phyloP scores from a whole-genome alignment of 306 rosid species.

The Rubus parviflorus region DNA sequence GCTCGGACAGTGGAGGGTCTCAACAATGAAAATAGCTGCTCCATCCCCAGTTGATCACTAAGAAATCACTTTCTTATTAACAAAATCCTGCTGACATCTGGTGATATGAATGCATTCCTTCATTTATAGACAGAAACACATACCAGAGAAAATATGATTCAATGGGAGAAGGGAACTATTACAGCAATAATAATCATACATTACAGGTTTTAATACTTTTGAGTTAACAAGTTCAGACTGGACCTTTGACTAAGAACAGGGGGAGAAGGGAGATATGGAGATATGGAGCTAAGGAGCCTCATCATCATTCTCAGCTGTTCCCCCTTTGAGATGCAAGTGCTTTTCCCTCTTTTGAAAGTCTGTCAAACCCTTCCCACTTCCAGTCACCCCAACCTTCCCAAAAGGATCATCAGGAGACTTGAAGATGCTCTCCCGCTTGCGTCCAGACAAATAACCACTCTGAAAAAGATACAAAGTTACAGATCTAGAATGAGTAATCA shows the following conservation, averaged over 20 bases:
- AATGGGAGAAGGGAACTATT: neutral
- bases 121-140: neutral
- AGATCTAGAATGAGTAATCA: neutral
- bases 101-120: neutral
- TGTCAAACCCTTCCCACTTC: slow-evolving; percentile 98
- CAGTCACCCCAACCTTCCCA: slow-evolving; percentile 98
- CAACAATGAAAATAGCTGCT: neutral
- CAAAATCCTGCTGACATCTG: neutral
- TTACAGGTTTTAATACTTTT: neutral
- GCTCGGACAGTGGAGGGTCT: neutral
- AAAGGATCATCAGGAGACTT: slow-evolving; percentile 95
- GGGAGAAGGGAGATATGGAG: neutral
- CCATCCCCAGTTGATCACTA: neutral
- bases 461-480: slow-evolving; percentile 20
- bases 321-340: slow-evolving; percentile 96
- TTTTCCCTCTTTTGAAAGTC: slow-evolving; percentile 95
- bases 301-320: slow-evolving; percentile 69
- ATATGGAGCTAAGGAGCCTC: slow-evolving; percentile 36
- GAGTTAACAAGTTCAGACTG: slow-evolving; percentile 1
- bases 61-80: neutral
- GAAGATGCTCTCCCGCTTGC: slow-evolving; percentile 94
- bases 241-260: neutral
- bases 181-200: neutral
- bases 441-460: slow-evolving; percentile 92
- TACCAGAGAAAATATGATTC: neutral